Base-by-base conservation (phyloP, 2,329 filamentous ascomycete genomes). In the Aspergillus fructus region DNA sequence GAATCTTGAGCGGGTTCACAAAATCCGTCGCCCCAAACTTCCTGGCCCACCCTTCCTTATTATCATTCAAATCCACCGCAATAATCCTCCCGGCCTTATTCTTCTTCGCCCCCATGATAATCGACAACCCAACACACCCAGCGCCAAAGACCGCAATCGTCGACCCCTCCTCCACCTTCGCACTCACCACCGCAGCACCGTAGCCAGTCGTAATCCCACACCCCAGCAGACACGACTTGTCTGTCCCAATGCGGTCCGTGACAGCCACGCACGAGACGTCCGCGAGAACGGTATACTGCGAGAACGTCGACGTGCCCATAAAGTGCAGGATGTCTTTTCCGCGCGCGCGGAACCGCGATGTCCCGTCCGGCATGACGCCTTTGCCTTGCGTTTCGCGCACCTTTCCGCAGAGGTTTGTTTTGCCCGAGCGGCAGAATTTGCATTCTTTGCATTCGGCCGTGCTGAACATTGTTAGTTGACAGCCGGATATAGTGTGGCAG, bases 391-490 rank as follows among this genome's bases (percentile, higher is more conserved):
- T 97, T 43, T 91, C 91, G 69, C 94, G 89, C 78, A 99, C 97
- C 86, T 97, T 97, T 76, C 94, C 94, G 80, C 93, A 97, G 58
- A 97, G 89, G 80, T 97, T 96, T 71, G 93, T 97, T 88, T 99
- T 99, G 80, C 93, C 94, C 41, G 93, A 97, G 79, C 91, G 93
- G 89, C 94, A 99, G 85, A 97, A 97, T 83, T 97, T 97, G 87
- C 94, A 99, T 78, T 97, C 93, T 66, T 85, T 83, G 82, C 94
- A 97, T 81, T 97, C 93, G 64, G 94, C 93, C 46, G 93, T 97
- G 83, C 92, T 94, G 64, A 93, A 93, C 47, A 93, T 15, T 97
- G 83, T 92, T 96, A 71, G n/a, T 52, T 7, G 21, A 21, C 21
- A 21, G 21, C 21, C 21, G 21, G 21, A 21, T 21, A 21, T 21